Evolutionary conservation across 78 protist species (phyloP), one percentile per base, ranked within the genome.

Genomic region (Dictyostelium intermedium): DNA sequence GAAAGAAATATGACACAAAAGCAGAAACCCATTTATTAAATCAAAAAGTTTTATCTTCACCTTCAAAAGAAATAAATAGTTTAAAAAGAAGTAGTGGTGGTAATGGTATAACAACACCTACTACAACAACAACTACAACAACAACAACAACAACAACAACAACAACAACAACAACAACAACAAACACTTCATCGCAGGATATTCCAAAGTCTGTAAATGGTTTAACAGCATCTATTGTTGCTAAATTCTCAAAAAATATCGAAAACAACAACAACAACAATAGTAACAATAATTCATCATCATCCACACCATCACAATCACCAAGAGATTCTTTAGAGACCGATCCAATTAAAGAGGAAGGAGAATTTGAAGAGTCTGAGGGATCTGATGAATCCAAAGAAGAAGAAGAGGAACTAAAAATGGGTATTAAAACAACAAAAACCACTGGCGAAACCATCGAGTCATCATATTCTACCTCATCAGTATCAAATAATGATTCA

Each of bases 1-100:
- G 92, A 34, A 86, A 86, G 37, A 72, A 9, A 11, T 86, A 66
- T 41, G 79, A 86, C 20, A 45, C 84, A 11, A 16, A 77, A 3
- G 74, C 84, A 20, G 84, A 74, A 16, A 76, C 56, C 2, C 92
- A 86, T 43, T 45, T 86, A 50, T 18, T 73, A 39, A 56, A 73
- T 47, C 92, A 86, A 76, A 53, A 77, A 13, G 78, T 53, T 11
- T 50, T 86, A 23, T 47, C 35, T 10, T 9, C 70, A 50, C 50
- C 63, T 5, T 23, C 91, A 16, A 32, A 53, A 35, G 47, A 13
- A 14, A 7, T 18, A 27, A n/a, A n/a, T 66, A 27, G 23, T 11
- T 27, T 30, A 66, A 66, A 66, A 66, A 66, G 27, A 66, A 66
- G 35, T 27, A 13, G 20, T 47, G 32, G 23, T 50, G 20, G 25